phyloP scores from a whole-genome alignment of 208 protist species.

The Strigomonas galati region DNA sequence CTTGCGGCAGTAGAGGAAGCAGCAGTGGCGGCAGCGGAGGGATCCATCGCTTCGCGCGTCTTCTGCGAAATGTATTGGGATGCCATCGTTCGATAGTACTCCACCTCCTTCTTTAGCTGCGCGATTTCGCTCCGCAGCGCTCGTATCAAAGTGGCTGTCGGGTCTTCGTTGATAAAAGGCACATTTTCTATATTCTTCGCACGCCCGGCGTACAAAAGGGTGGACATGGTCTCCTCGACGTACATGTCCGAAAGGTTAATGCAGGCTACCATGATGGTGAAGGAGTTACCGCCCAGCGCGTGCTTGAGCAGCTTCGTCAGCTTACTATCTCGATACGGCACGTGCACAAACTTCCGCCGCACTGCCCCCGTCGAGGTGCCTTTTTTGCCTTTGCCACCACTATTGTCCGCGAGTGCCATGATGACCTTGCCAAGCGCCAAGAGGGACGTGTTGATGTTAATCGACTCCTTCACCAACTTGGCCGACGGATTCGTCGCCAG shows the following conservation, averaged over 20 bases:
- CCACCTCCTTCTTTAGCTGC: constrained; percentile 76
- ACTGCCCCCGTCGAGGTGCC: neutral
- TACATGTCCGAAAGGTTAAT: constrained; percentile 78
- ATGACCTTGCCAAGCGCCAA: constrained; percentile 92
- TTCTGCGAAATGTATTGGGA: constrained; percentile 18
- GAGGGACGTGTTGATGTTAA: constrained; percentile 92
- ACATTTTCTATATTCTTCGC: constrained; percentile 88
- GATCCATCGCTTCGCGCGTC: neutral
- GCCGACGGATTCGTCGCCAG: constrained; percentile 45
- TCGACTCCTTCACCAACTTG: constrained; percentile 75
- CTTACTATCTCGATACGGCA: constrained; percentile 91
- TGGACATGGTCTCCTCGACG: constrained; percentile 88
- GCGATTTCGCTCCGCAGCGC: constrained; percentile 69
- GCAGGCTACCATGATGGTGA: constrained; percentile 89
- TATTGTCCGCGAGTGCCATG: constrained; percentile 49
- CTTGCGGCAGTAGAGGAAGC: neutral
- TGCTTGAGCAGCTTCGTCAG: constrained; percentile 89
- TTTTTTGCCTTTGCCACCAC: constrained; percentile 13
- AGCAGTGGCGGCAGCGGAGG: neutral
- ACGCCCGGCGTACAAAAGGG: constrained; percentile 85
- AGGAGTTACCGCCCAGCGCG: constrained; percentile 70
- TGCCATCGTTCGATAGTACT: constrained; percentile 60
- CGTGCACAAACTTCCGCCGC: constrained; percentile 21
- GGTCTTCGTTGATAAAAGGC: constrained; percentile 81
- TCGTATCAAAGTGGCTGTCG: constrained; percentile 55